Evolutionary conservation across 2,329 filamentous ascomycete species (phyloP).

Genomic region (Fusarium zealandicum): DNA sequence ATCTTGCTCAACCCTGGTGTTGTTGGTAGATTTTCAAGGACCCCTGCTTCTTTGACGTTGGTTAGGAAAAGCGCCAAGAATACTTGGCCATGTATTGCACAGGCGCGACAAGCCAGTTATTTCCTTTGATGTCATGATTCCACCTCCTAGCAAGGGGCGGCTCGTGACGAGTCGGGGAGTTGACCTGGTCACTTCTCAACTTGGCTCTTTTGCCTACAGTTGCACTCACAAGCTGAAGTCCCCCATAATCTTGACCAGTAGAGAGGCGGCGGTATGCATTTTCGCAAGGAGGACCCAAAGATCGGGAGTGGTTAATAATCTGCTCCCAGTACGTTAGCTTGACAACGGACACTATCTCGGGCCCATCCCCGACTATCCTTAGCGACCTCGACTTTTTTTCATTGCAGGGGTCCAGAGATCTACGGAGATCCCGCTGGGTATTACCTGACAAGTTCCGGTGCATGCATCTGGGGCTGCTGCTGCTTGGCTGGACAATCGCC

Average conservation of each 20-base stretch:
- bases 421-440: constrained; percentile 12
- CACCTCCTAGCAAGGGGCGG: not conserved
- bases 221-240: not conserved
- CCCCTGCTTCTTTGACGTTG: not conserved
- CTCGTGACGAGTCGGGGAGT: not conserved
- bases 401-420: constrained; percentile 20
- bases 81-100: not conserved
- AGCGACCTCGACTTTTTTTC: too few species aligned
- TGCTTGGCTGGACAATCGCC: too few species aligned
- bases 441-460: not conserved
- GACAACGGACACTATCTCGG: constrained; percentile 17
- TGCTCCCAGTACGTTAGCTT: not conserved
- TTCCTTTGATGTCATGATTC: not conserved
- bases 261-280: not conserved
- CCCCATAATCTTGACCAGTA: not conserved
- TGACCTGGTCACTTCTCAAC: constrained; percentile 11
- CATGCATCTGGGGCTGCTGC: too few species aligned
- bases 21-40: too few species aligned
- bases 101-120: constrained; percentile 6
- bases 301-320: constrained; percentile 9
- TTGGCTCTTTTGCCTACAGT: not conserved
- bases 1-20: not conserved
- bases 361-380: not conserved
- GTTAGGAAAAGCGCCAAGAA: not conserved
- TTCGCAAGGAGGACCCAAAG: not conserved